Base-by-base conservation (phyloP, 192 early-diverging fungal species). In the Coemansia sp. region DNA sequence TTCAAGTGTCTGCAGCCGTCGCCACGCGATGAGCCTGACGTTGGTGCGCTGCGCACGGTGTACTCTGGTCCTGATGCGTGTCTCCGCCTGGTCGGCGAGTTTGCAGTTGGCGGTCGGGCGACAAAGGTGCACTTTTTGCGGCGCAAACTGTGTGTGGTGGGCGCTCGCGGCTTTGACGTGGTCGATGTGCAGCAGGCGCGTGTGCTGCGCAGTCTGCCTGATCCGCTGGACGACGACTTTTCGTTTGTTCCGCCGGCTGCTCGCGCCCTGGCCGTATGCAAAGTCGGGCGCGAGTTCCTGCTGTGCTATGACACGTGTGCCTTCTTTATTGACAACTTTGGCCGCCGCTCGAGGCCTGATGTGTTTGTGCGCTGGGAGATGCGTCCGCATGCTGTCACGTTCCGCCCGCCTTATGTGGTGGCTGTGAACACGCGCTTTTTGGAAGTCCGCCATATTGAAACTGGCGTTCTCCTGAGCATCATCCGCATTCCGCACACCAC, bases 241-340 rank as follows among this genome's bases (percentile, higher is more conserved):
- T 80, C 73, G 37, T 80, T 80, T 62, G 54, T 80, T 12, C 35
- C 25, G 19, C 56, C 53, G 11, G 65, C 69, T 4, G 78, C 72
- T 2, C 68, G 68, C 43, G 72, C 78, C 0, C 41, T 80, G 65
- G 78, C 78, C 2, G 62, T 71, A 1, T 69, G 66, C 59, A 80
- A 80, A 9, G 69, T 80, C 3, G 78, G 73, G 19, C 87, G 88
- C 23, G 85, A 92, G 57, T 93, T 94, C 67, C 64, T 98, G 21
- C 76, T 98, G 29, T 96, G 94, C 66, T 98, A 96, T 68, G 90
- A 94, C 78, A 89, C 93, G 71, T 89, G 93, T 67, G 92, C 90
- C 9, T 97, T 98, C 64, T 97, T 87, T 71, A 89, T 98, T 19
- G 92, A 97, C 75, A 91, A 91, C 62, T 85, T 87, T 69, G 96